Base-by-base conservation (phyloP, 768 basidiomycete species). In the Lanmaoa pseudosensibilis region DNA sequence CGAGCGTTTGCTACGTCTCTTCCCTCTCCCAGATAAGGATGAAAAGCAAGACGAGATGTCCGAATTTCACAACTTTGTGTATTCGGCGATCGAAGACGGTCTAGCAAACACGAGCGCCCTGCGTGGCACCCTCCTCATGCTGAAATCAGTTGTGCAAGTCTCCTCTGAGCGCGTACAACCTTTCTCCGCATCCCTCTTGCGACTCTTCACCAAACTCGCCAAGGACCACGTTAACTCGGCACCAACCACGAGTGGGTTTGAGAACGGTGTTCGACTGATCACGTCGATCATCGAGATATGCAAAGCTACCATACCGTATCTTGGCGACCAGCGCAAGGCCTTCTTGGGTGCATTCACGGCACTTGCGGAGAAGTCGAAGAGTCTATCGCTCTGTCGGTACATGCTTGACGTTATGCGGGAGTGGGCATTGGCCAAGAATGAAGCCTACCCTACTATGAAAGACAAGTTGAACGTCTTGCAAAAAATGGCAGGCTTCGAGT, bases 391-490 rank as follows among this genome's bases (percentile, higher is more conserved):
- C 3, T 95, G 93, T 68, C 85, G 83, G 15, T 92, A 89, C 66
- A 82, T 97, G 59, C 80, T 99, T 21, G 89, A 94, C 53, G 82
- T 98, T 54, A 83, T 90, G 47, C 82, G 88, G 46, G 87, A 88
- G 25, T 98, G 96, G 95, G 88, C 92, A n/a, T 76, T 96, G 62
- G 84, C 87, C 41, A 85, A 84, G 64, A 88, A 88, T 50, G 93
- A 97, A 54, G 79, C 86, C 2, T 90, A 90, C 68, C 95, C 95
- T 8, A 90, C 90, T 0, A 87, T 91, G 83, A 98, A 97, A 73
- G 97, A 99, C 75, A 98, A 98, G 72, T 88, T 95, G 3, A 87
- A 81, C 30, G 75, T 98, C 33, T 72, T 99, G 58, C 86, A 90
- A 66, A 92, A 91, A 69, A 95, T 99, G 94, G 80, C 83, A 7